Conservation (phyloP, 23 red algal genomes). For the Cyanidioschyzon merolae region DNA sequence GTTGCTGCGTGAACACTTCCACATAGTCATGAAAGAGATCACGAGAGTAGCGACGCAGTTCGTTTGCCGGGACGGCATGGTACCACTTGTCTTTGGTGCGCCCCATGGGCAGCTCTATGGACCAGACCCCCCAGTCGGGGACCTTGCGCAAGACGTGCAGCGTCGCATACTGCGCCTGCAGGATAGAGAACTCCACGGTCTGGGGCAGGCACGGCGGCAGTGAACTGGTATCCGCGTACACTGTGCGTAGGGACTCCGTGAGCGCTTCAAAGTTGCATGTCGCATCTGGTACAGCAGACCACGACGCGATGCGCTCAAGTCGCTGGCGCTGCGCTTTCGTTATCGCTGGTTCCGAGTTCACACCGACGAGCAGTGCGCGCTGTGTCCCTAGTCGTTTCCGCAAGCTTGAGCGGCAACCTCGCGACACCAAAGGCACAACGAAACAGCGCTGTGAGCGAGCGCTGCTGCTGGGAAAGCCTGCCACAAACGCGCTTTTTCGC, state of each 20-base stretch:
- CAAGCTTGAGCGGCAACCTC: too few species aligned
- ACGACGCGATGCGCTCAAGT: background rate
- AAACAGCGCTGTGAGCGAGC: too few species aligned
- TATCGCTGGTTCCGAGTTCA: too few species aligned
- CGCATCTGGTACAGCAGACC: background rate
- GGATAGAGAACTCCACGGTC: background rate
- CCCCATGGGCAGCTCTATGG: constrained; percentile 3
- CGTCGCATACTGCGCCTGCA: constrained; percentile 15
- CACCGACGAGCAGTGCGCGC: too few species aligned
- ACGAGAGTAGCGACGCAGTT: background rate
- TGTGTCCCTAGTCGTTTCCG: too few species aligned
- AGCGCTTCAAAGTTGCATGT: background rate
- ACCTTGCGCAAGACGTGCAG: background rate
- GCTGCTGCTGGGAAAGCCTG: too few species aligned
- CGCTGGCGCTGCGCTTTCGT: too few species aligned
- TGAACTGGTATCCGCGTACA: background rate
- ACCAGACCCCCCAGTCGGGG: background rate
- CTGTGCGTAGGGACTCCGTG: background rate
- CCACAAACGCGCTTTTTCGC: too few species aligned
- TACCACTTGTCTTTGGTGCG: background rate
- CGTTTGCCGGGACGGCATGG: background rate
- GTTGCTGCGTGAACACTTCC: background rate
- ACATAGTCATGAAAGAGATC: constrained; percentile 11
- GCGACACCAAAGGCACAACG: too few species aligned
- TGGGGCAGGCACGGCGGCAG: background rate